Percentiles rank a stretch among this genome's conserved stretches.
These are phyloP conservation scores for Phytophthora sojae DNA, from an alignment of 352 stramenopile species.

Conservation along the genomic window DNA sequence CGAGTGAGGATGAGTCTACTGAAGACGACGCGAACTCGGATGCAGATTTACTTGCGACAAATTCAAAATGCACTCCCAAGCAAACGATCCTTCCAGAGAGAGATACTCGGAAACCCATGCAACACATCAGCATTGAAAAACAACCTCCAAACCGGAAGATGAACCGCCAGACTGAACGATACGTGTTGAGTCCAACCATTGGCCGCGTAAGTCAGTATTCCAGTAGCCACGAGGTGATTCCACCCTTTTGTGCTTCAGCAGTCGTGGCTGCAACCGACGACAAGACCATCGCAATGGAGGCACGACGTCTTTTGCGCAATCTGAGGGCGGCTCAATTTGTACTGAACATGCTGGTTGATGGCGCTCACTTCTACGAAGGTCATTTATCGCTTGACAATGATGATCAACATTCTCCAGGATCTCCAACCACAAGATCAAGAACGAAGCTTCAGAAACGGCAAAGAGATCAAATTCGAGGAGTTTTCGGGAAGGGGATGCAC, in stretches of 20 bases:
- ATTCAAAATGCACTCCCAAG: slow-evolving; percentile 38
- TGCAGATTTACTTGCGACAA: slow-evolving; percentile 32
- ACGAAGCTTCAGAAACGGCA: slow-evolving; percentile 56
- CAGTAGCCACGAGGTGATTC: slow-evolving; percentile 45
- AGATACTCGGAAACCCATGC: slow-evolving; percentile 9
- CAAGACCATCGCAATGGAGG: slow-evolving; percentile 48
- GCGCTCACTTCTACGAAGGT: slow-evolving; percentile 74
- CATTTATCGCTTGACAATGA: slow-evolving; percentile 37
- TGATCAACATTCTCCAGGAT: slow-evolving; percentile 35
- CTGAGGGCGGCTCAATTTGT: slow-evolving; percentile 64
- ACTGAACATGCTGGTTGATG: slow-evolving; percentile 72
- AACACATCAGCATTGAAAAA: slow-evolving; percentile 48
- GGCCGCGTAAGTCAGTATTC: slow-evolving; percentile 62
- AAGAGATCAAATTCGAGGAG: slow-evolving; percentile 55
- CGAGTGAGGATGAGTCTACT: slow-evolving; percentile 15
- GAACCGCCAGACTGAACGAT: slow-evolving; percentile 37
- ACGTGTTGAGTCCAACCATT: slow-evolving; percentile 45
- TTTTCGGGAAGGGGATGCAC: slow-evolving; percentile 64
- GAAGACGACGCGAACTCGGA: slow-evolving; percentile 27
- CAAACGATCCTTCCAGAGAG: not conserved
- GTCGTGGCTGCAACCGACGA: not conserved
- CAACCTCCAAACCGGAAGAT: slow-evolving; percentile 60
- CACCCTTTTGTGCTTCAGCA: slow-evolving; percentile 5
- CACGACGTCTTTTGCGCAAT: slow-evolving; percentile 65
- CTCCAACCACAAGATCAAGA: slow-evolving; percentile 34